These are phyloP conservation scores for Ailanthus altissimus DNA, from an alignment of 345 rosid species.

Conservation along the genomic window DNA sequence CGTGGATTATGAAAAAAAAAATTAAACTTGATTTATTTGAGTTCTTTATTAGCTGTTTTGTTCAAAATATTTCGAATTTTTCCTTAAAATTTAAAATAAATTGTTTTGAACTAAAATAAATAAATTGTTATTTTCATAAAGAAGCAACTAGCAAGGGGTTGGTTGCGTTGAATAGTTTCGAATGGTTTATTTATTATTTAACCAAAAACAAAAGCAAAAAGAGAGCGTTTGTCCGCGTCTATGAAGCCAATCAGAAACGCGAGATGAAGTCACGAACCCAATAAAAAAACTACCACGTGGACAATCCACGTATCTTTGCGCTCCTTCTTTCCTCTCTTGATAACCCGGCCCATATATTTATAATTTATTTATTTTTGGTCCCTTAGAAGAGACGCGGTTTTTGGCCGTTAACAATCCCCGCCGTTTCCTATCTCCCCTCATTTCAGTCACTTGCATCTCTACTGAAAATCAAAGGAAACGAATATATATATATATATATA, in stretches of 20 bases:
- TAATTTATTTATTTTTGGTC: neutral
- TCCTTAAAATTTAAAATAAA: no score
- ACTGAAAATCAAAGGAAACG: neutral
- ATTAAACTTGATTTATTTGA: no score
- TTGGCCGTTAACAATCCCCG: neutral
- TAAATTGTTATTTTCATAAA: no score
- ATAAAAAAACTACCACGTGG: constrained; percentile 49
- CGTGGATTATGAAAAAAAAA: no score
- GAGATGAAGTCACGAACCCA: constrained; percentile 33
- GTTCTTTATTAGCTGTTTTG: no score
- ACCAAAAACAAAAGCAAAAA: no score
- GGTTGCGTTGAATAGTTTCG: no score
- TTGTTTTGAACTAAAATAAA: no score
- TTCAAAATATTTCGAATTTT: no score
- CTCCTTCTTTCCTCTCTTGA: constrained; percentile 29
- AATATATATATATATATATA: no score
- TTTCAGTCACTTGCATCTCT: neutral
- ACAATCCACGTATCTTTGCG: constrained; percentile 48
- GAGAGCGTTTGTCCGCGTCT: constrained; percentile 21
- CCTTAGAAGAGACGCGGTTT: neutral
- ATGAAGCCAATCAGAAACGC: constrained; percentile 47
- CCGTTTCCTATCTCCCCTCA: constrained; percentile 1
- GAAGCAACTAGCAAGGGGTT: no score
- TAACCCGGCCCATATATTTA: neutral
- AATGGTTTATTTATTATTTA: no score